Conservation (phyloP, 2,329 filamentous ascomycete species). For the Talaromyces islandicus region DNA sequence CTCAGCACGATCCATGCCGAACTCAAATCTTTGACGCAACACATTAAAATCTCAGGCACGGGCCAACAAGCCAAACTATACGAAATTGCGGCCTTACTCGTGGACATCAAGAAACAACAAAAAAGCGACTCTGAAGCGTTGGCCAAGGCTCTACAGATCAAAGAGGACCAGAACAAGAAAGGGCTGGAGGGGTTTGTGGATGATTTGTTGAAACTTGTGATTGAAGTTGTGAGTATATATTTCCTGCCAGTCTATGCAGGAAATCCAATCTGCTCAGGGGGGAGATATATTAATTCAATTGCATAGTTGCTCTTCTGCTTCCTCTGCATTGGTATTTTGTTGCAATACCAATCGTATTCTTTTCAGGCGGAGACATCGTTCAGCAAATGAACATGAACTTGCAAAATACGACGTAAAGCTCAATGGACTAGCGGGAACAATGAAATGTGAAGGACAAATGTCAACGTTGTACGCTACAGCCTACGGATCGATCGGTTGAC, state of each 20-base stretch:
- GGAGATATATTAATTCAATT: neutral
- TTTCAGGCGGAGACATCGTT: neutral
- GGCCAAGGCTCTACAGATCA: neutral
- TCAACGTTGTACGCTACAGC: too few species aligned
- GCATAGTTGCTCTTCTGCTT: neutral
- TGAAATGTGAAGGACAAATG: neutral
- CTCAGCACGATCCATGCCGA: neutral
- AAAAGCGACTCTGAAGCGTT: neutral
- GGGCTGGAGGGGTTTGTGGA: neutral
- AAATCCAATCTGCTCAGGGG: neutral
- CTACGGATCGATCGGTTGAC: too few species aligned
- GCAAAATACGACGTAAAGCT: neutral
- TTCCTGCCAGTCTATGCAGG: neutral
- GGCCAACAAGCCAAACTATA: neutral
- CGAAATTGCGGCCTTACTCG: neutral
- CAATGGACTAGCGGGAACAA: neutral
- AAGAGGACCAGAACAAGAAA: neutral
- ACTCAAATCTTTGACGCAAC: neutral
- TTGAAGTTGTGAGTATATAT: neutral
- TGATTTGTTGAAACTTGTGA: neutral
- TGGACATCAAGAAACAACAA: neutral
- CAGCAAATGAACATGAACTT: neutral
- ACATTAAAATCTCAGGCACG: neutral
- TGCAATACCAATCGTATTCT: neutral
- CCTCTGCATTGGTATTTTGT: neutral